Evolutionary conservation across 164 flowering plant genomes (phyloP).

Genomic region (Hamamelis virginiana): DNA sequence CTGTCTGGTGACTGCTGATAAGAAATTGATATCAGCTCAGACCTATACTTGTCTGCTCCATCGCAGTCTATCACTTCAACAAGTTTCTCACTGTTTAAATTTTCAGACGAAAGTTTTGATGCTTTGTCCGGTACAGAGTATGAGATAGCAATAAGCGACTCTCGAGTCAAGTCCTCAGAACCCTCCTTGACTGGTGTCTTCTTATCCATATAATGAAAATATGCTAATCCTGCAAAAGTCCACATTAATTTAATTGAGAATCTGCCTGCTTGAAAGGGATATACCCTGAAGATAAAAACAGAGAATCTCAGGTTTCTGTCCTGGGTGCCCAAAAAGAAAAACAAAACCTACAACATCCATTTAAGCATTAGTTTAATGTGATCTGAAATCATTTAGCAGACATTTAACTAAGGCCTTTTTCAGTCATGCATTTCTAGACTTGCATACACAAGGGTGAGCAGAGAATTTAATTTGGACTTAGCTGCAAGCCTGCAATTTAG

Average conservation of each 20-base stretch:
- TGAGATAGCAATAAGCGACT: constrained; percentile 60
- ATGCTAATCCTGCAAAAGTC: constrained; percentile 7
- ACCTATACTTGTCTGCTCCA: constrained; percentile 37
- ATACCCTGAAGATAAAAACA: not conserved
- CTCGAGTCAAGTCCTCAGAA: constrained; percentile 49
- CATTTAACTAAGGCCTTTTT: too few relatives aligned
- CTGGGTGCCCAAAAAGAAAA: not conserved
- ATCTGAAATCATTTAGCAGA: not conserved
- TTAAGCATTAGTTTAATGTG: too few relatives aligned
- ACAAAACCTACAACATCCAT: not conserved
- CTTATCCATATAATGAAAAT: constrained; percentile 47
- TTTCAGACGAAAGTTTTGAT: constrained; percentile 20
- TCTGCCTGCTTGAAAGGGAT: not conserved
- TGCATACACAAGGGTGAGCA: not conserved
- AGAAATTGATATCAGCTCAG: constrained; percentile 55
- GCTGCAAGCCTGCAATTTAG: not conserved
- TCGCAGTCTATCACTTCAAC: constrained; percentile 19
- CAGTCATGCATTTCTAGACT: not conserved
- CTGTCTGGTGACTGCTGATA: constrained; percentile 35
- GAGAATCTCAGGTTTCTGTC: not conserved
- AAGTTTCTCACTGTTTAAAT: constrained; percentile 11
- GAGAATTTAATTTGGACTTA: not conserved
- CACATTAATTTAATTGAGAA: not conserved
- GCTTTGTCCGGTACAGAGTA: constrained; percentile 35
- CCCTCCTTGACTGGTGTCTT: constrained; percentile 27